Conservation (phyloP, 352 stramenopile genomes). For the Pythium biforme region DNA sequence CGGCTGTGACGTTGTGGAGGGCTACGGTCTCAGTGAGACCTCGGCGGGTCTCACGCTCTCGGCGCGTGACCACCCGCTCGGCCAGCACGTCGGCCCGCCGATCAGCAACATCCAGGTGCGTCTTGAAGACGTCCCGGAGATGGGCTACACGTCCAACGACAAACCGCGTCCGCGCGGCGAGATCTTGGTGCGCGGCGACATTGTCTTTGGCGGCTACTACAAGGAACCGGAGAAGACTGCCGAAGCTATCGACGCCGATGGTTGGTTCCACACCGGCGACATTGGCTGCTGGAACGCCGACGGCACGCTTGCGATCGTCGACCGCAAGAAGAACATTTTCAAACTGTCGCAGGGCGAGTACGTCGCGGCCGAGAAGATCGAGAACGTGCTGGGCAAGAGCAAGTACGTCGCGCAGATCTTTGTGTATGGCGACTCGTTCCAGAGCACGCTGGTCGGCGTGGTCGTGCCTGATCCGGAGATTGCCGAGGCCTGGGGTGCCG, state of each 20-base stretch:
- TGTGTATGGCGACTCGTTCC: conserved; percentile 95
- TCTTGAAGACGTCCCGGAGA: conserved; percentile 95
- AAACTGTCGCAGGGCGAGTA: conserved; percentile 96
- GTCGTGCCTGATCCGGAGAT: conserved; percentile 84
- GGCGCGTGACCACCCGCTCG: conserved; percentile 46
- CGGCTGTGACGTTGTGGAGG: conserved; percentile 90
- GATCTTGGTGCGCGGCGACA: conserved; percentile 71
- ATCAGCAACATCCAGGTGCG: conserved; percentile 88
- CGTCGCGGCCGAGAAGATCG: conserved; percentile 96
- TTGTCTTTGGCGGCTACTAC: conserved; percentile 89
- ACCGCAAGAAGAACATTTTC: conserved; percentile 95
- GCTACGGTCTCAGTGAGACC: conserved; percentile 97
- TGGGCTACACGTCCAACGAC: conserved; percentile 93
- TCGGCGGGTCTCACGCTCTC: conserved; percentile 78
- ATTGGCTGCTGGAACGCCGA: conserved; percentile 95
- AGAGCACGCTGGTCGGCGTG: conserved; percentile 93
- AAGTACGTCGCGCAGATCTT: conserved; percentile 95
- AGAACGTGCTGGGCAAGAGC: conserved; percentile 93
- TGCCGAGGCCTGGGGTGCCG: conserved; percentile 51
- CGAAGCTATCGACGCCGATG: conserved; percentile 90
- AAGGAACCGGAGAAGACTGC: conserved; percentile 92
- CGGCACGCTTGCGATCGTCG: conserved; percentile 90
- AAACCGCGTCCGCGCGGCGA: conserved; percentile 64
- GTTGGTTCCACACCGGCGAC: conserved; percentile 98
- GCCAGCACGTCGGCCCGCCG: conserved; percentile 92